Base-by-base conservation (phyloP, 805 yeast species). In the Suhomyces sp. region DNA sequence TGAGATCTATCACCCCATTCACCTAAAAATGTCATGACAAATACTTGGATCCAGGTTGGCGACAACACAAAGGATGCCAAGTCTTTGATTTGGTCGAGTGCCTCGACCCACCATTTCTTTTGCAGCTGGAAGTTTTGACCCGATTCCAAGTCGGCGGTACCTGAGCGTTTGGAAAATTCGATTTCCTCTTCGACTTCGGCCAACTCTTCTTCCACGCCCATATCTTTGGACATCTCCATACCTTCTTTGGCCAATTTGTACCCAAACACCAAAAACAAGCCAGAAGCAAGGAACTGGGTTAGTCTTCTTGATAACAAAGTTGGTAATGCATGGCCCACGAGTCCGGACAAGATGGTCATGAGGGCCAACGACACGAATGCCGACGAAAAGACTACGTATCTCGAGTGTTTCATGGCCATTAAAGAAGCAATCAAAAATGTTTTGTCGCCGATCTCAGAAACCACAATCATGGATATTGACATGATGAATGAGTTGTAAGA, bases 1-100 rank as follows among this genome's bases (percentile, higher is more conserved):
- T 94, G 99, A 10, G 97, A 91, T 63, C 99, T 84, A 70, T 94
- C 99, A 48, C 99, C 99, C 96, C 98, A 91, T 73, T 94, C 99
- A 54, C 97, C 99, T 47, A 94, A 74, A 68, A 94, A 94, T 4
- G 97, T 89, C 98, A 94, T 93, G 49, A 84, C 83, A 65, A 94
- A 94, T 4, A 93, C 93, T 75, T 93, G 97, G 58, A 91, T 86
- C 92, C 96, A 94, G 8, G 85, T 73, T 3, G 99, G 98, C 3
- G 96, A 87, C 51, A 93, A 74, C 4, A 90, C 71, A 51, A 83
- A 81, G 2, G 83, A 69, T 2, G 86, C 82, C 47, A 87, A 75
- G 58, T 84, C 78, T 41, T 74, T 67, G 15, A 86, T 43, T 40
- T 83, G 82, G 22, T 65, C 64, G n/a, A 64, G 66, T 6, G 58